Evolutionary conservation across 106 monocot species (phyloP).

Genomic region (Apostasia shenzhenica): DNA sequence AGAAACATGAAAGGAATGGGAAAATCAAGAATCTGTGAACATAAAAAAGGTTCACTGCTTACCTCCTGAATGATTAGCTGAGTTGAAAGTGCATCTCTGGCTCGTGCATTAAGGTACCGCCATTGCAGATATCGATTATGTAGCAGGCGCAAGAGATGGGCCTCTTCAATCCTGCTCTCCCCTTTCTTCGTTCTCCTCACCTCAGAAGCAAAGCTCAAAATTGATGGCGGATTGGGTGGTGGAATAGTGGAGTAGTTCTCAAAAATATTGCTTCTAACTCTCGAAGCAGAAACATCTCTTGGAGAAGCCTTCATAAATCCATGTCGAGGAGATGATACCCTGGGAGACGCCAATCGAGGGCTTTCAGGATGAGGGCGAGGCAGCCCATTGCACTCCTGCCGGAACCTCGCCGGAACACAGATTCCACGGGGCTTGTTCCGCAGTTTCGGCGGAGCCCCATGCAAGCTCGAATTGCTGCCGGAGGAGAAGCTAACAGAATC

Average conservation of each 20-base stretch:
- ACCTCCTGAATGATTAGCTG: conserved; percentile 51
- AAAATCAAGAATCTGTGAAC: not conserved
- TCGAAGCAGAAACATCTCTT: conserved; percentile 10
- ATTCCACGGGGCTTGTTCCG: conserved; percentile 25
- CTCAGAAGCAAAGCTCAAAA: conserved; percentile 70
- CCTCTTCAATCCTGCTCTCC: conserved; percentile 65
- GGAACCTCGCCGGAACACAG: conserved; percentile 47
- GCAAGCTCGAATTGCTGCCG: conserved; percentile 29
- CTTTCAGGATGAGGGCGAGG: conserved; percentile 19
- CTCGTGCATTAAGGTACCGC: conserved; percentile 60
- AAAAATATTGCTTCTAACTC: conserved; percentile 17
- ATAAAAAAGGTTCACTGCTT: conserved; percentile 4
- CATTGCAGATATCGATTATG: conserved; percentile 72
- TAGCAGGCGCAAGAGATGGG: conserved; percentile 54
- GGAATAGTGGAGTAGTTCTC: not conserved
- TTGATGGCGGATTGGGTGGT: conserved; percentile 39
- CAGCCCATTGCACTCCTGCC: conserved; percentile 31
- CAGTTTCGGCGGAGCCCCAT: conserved; percentile 8
- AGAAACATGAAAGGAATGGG: not conserved
- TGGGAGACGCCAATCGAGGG: conserved; percentile 18
- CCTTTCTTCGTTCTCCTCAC: conserved; percentile 68
- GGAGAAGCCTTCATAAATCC: conserved; percentile 21
- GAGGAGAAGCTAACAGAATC: conserved; percentile 45
- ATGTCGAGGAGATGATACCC: conserved; percentile 18
- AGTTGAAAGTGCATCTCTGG: conserved; percentile 17